These are phyloP conservation scores for Boletellus sp. DNA, from an alignment of 768 basidiomycete species.

Conservation along the genomic window DNA sequence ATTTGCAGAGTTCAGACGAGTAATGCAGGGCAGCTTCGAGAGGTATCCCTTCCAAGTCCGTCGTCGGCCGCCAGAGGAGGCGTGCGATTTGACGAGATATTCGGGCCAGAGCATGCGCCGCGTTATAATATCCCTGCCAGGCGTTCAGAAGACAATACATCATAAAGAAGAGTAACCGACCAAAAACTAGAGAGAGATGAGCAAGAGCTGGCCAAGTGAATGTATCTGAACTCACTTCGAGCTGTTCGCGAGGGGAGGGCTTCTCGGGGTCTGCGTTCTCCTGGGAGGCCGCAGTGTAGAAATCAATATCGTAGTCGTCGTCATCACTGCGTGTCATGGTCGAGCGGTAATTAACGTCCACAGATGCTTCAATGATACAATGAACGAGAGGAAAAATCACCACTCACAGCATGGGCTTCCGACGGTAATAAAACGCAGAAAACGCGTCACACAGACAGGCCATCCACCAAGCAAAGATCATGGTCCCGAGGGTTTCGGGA, in stretches of 20 bases:
- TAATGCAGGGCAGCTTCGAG: slow-evolving; percentile 58
- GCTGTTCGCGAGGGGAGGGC: slow-evolving; percentile 71
- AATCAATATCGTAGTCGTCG: slow-evolving; percentile 87
- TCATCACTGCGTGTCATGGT: slow-evolving; percentile 51
- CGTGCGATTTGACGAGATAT: slow-evolving; percentile 80
- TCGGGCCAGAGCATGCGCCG: slow-evolving; percentile 78
- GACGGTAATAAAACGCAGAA: slow-evolving; percentile 77
- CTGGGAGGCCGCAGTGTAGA: slow-evolving; percentile 70
- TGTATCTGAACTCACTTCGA: slow-evolving; percentile 52
- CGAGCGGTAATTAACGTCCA: slow-evolving; percentile 22
- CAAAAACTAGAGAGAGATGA: slow-evolving; percentile 50
- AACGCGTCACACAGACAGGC: slow-evolving; percentile 83
- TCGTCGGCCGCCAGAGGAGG: slow-evolving; percentile 75
- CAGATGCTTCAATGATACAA: slow-evolving; percentile 8
- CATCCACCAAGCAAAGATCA: slow-evolving; percentile 96
- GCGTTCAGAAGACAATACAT: slow-evolving; percentile 7
- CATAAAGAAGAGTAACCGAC: slow-evolving; percentile 39
- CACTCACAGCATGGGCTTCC: slow-evolving; percentile 71
- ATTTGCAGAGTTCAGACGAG: slow-evolving; percentile 55
- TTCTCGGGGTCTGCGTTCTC: slow-evolving; percentile 47
- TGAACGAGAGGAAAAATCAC: neutral
- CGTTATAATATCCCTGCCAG: slow-evolving; percentile 74
- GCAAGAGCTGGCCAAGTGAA: neutral
- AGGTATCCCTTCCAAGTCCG: slow-evolving; percentile 74
- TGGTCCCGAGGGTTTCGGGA: slow-evolving; percentile 71